A percentile compares a stretch with the other conserved stretches of the same genome.
phyloP scores from a whole-genome alignment of 2,329 filamentous ascomycete species.

The Thielaviopsis punctulata region DNA sequence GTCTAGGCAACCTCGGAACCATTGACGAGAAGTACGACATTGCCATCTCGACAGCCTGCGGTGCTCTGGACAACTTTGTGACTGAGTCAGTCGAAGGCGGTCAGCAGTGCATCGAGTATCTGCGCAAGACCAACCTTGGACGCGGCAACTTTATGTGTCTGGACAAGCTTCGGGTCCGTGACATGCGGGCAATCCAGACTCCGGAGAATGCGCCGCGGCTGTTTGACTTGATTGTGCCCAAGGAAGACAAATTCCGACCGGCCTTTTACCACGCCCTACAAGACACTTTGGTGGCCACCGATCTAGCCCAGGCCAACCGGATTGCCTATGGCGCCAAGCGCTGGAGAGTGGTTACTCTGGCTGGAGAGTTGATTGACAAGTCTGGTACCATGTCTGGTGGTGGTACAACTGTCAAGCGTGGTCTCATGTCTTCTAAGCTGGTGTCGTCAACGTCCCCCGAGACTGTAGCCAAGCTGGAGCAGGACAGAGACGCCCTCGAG shows the following conservation, averaged over 20 bases:
- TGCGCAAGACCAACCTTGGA: slow-evolving; percentile 92
- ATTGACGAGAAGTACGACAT: slow-evolving; percentile 93
- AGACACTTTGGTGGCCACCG: slow-evolving; percentile 82
- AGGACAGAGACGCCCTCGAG: slow-evolving; percentile 72
- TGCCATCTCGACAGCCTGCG: slow-evolving; percentile 93
- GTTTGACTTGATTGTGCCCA: slow-evolving; percentile 82
- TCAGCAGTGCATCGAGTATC: slow-evolving; percentile 94
- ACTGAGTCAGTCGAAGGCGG: slow-evolving; percentile 91
- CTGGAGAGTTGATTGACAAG: slow-evolving; percentile 90
- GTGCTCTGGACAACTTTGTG: slow-evolving; percentile 84
- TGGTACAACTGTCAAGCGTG: slow-evolving; percentile 75
- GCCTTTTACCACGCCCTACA: slow-evolving; percentile 94
- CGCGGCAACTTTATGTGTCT: slow-evolving; percentile 94
- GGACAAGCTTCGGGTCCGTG: slow-evolving; percentile 64
- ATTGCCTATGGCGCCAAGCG: slow-evolving; percentile 87
- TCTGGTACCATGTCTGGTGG: slow-evolving; percentile 98
- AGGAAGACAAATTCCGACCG: slow-evolving; percentile 69
- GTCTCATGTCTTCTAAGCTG: slow-evolving; percentile 92
- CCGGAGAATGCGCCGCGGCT: slow-evolving; percentile 83
- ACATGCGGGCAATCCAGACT: slow-evolving; percentile 66
- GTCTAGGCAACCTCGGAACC: slow-evolving; percentile 80
- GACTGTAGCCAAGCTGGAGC: slow-evolving; percentile 72
- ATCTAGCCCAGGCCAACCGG: slow-evolving; percentile 88
- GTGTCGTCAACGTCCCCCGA: slow-evolving; percentile 76
- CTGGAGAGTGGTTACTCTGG: slow-evolving; percentile 92